These are phyloP conservation scores for Cordyceps pruinosa DNA, from an alignment of 2,329 filamentous ascomycete species.

Conservation along the genomic window DNA sequence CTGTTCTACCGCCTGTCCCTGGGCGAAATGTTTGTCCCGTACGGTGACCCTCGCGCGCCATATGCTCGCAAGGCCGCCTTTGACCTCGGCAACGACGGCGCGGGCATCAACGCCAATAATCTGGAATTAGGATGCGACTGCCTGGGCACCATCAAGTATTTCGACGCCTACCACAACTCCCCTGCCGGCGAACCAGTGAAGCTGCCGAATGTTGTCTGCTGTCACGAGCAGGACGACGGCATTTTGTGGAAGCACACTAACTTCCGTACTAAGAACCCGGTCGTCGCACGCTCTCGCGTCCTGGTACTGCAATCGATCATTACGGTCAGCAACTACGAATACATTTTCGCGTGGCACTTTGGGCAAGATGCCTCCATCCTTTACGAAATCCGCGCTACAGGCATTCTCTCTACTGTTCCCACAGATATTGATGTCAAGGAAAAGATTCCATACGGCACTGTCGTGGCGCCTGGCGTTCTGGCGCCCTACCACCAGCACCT, in stretches of 20 bases:
- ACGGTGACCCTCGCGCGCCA: constrained; percentile 54
- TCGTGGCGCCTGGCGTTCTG: constrained; percentile 54
- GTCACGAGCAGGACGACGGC: constrained; percentile 36
- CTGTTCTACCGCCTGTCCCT: constrained; percentile 58
- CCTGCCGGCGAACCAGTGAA: constrained; percentile 24
- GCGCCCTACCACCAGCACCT: constrained; percentile 64
- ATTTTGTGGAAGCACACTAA: constrained; percentile 59
- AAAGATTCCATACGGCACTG: constrained; percentile 47
- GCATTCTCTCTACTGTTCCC: constrained; percentile 39
- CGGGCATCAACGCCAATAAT: constrained; percentile 59
- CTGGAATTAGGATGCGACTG: constrained; percentile 58
- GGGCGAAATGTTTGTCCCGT: constrained; percentile 62
- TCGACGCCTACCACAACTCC: constrained; percentile 28
- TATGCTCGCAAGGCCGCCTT: constrained; percentile 62
- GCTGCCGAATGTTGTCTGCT: constrained; percentile 29
- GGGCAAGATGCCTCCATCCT: constrained; percentile 41
- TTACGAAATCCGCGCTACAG: constrained; percentile 32
- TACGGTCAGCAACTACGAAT: constrained; percentile 59
- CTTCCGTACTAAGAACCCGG: constrained; percentile 48
- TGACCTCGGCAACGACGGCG: constrained; percentile 60
- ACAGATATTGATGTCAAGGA: constrained; percentile 46
- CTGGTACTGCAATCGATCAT: constrained; percentile 56
- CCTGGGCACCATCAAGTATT: constrained; percentile 50
- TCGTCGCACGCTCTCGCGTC: constrained; percentile 47
- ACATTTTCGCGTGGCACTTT: constrained; percentile 38